Evolutionary conservation across 345 rosid genomes (phyloP), one percentile per base, ranked within the genome.

Genomic region (Salix dunnii): DNA sequence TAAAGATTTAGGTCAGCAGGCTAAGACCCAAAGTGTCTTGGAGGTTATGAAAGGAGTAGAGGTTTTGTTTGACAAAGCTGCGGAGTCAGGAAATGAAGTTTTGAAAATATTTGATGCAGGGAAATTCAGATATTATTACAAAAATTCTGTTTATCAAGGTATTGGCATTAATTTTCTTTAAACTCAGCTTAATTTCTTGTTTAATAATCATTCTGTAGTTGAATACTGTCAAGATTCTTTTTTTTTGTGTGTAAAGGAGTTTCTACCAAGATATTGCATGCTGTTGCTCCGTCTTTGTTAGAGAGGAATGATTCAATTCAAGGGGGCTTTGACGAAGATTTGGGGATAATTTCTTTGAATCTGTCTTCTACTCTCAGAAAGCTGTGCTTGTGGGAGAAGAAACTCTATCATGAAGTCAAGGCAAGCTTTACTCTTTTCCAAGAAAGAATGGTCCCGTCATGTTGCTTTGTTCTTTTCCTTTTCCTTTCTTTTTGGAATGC

Each of bases 331-430:
- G 83, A 71, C 70, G 87, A 79, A 76, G 88, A 83, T 65, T 72
- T 72, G 42, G 80, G 60, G 51, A 64, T 75, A 68, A 70, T 70
- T n/a, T 70, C 86, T 63, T 81, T 53, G 70, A 90, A 86, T 76
- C 78, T 91, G 68, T 89, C 91, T 49, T 85, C 87, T 25, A 89
- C 85, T 71, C 61, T 90, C 40, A 84, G 82, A 78, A 89, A 89
- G 74, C 84, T 91, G 23, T 82, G 80, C 53, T 81, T 89, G 83
- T 91, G 92, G 92, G 94, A 91, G 89, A 87, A 86, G 81, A 91
- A 91, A 84, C 88, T 91, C 65, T 90, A 89, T 77, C 80, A 78
- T 72, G 92, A 91, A 82, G 97, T 91, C 21, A 91, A 90, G 92
- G 97, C 90, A 69, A 16, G 76, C 38, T 71, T 80, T 49, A 46